A percentile compares a stretch with the other conserved stretches of the same genome.
Conservation (phyloP, 2,329 filamentous ascomycete species). For the Nectriaceae sp. region DNA sequence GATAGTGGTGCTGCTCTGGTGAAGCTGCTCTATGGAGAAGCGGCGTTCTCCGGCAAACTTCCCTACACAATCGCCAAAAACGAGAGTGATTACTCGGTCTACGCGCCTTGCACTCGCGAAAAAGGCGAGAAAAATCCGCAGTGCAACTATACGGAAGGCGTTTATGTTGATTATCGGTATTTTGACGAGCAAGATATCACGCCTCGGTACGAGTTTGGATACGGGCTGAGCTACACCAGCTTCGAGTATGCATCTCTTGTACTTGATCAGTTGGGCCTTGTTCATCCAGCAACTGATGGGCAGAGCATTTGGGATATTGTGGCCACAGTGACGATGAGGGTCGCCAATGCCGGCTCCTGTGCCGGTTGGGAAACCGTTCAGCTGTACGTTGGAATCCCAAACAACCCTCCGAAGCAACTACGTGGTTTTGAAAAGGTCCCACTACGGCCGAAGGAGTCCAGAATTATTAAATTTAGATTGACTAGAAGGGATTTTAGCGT, state of each 20-base stretch:
- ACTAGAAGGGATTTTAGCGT: slow-evolving; percentile 66
- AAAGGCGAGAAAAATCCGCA: slow-evolving; percentile 44
- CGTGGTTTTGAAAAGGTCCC: background rate
- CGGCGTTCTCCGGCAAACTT: slow-evolving; percentile 67
- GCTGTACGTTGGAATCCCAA: slow-evolving; percentile 53
- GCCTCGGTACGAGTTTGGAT: slow-evolving; percentile 67
- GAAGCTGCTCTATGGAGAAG: slow-evolving; percentile 68
- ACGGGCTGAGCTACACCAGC: slow-evolving; percentile 68
- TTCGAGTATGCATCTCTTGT: slow-evolving; percentile 50
- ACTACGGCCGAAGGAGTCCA: slow-evolving; percentile 35
- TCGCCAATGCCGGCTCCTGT: slow-evolving; percentile 54
- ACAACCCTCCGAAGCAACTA: slow-evolving; percentile 29
- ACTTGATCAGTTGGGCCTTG: slow-evolving; percentile 24
- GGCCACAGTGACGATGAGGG: slow-evolving; percentile 46
- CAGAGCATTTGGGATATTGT: slow-evolving; percentile 56
- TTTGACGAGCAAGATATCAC: slow-evolving; percentile 62
- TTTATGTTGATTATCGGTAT: slow-evolving; percentile 68
- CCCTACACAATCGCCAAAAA: slow-evolving; percentile 70
- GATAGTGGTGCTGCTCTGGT: slow-evolving; percentile 69
- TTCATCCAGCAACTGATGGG: slow-evolving; percentile 52
- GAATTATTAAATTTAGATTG: slow-evolving; percentile 52
- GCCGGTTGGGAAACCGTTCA: slow-evolving; percentile 54
- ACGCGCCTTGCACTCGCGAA: slow-evolving; percentile 31
- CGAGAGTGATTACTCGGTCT: slow-evolving; percentile 47
- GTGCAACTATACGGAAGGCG: slow-evolving; percentile 59